phyloP scores from a whole-genome alignment of 2,329 filamentous ascomycete species.

The Talaromyces amestolkiae region DNA sequence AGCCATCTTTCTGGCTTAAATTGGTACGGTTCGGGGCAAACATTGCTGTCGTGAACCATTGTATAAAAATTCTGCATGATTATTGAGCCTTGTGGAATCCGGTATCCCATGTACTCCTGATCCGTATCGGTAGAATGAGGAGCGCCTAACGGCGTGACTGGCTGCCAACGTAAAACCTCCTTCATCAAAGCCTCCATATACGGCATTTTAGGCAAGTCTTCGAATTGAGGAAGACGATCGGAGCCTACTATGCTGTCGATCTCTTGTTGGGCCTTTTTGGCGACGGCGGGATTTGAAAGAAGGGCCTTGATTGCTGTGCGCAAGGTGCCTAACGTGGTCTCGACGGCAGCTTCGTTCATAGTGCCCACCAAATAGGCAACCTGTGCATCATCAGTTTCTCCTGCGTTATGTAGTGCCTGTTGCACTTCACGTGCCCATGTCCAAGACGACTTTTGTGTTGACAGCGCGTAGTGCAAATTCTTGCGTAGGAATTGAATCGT shows the following conservation, averaged over 20 bases:
- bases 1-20: constrained; percentile 43
- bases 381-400: constrained; percentile 42
- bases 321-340: constrained; percentile 49
- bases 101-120: constrained; percentile 49
- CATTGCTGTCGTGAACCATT: constrained; percentile 41
- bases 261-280: constrained; percentile 38
- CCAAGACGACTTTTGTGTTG: constrained; percentile 20
- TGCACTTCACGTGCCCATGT: constrained; percentile 25
- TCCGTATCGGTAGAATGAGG: constrained; percentile 49
- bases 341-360: constrained; percentile 49
- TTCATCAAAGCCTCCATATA: constrained; percentile 35
- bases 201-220: constrained; percentile 30
- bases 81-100: constrained; percentile 44
- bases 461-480: constrained; percentile 14
- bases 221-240: constrained; percentile 32
- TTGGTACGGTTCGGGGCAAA: constrained; percentile 29
- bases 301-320: constrained; percentile 49
- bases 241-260: constrained; percentile 34
- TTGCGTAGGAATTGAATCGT: constrained; percentile 21
- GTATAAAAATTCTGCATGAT: constrained; percentile 46
- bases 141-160: constrained; percentile 44
- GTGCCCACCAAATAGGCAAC: constrained; percentile 47
- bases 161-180: constrained; percentile 39
- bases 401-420: not conserved
- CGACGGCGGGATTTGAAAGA: constrained; percentile 43